These are phyloP conservation scores for Calonectria ilicicola DNA, from an alignment of 2,329 filamentous ascomycete species.

Conservation along the genomic window DNA sequence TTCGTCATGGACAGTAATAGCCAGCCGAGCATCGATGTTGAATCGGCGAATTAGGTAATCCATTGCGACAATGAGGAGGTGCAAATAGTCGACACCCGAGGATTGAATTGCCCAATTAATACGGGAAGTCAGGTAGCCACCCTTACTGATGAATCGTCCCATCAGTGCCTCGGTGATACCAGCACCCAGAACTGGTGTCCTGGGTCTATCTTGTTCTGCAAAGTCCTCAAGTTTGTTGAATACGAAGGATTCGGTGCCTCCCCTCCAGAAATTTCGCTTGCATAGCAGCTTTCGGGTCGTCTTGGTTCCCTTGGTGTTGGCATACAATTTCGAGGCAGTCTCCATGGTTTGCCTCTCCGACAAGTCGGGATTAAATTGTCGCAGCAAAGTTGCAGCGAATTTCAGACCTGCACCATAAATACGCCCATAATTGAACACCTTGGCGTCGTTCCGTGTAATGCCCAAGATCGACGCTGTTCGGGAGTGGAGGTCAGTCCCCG, in stretches of 20 bases:
- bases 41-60: slow-evolving; percentile 90
- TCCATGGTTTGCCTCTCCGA: slow-evolving; percentile 82
- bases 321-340: slow-evolving; percentile 85
- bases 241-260: slow-evolving; percentile 96
- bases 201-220: slow-evolving; percentile 90
- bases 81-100: slow-evolving; percentile 95
- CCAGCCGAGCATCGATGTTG: slow-evolving; percentile 85
- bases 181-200: slow-evolving; percentile 92
- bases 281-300: slow-evolving; percentile 79
- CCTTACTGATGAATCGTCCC: slow-evolving; percentile 86
- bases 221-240: slow-evolving; percentile 99
- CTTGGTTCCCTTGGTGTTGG: slow-evolving; percentile 89
- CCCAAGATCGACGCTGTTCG: slow-evolving; percentile 92
- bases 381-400: slow-evolving; percentile 88
- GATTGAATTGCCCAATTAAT: slow-evolving; percentile 99
- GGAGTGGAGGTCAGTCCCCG: slow-evolving; percentile 93
- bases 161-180: slow-evolving; percentile 97
- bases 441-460: slow-evolving; percentile 94
- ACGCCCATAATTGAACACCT: slow-evolving; percentile 98
- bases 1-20: slow-evolving; percentile 97
- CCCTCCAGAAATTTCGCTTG: slow-evolving; percentile 89
- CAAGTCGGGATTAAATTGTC: slow-evolving; percentile 91
- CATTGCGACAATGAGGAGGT: slow-evolving; percentile 93
- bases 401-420: slow-evolving; percentile 98
- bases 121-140: slow-evolving; percentile 92